Conservation (phyloP, 2,329 filamentous ascomycete genomes). For the Phialocephala subalpina region DNA sequence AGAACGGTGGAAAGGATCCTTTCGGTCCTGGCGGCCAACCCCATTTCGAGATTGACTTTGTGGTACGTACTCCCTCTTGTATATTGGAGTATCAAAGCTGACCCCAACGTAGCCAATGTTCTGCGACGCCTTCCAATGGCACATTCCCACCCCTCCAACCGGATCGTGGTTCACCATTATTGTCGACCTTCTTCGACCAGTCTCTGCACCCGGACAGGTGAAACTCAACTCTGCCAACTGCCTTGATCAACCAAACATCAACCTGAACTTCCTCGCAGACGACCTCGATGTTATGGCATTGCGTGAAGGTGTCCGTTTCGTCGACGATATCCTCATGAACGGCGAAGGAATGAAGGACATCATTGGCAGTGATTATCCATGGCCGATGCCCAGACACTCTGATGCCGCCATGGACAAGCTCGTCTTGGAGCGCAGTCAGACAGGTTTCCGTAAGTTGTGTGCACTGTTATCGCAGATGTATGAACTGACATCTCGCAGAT, state of each 20-base stretch:
- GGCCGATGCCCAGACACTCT: slow-evolving; percentile 63
- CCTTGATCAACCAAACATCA: slow-evolving; percentile 63
- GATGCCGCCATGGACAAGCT: slow-evolving; percentile 64
- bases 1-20: slow-evolving; percentile 55
- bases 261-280: slow-evolving; percentile 46
- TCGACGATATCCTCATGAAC: slow-evolving; percentile 60
- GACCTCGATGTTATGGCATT: slow-evolving; percentile 62
- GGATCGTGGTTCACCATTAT: slow-evolving; percentile 66
- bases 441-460: slow-evolving; percentile 52
- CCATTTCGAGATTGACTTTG: slow-evolving; percentile 69
- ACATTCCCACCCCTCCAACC: slow-evolving; percentile 50
- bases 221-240: slow-evolving; percentile 52
- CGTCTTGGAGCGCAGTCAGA: slow-evolving; percentile 66
- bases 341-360: slow-evolving; percentile 65
- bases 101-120: slow-evolving; percentile 54
- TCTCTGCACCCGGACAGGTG: slow-evolving; percentile 52
- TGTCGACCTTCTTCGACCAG: slow-evolving; percentile 56
- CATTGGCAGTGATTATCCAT: slow-evolving; percentile 62
- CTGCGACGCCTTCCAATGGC: slow-evolving; percentile 56
- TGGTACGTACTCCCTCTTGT: slow-evolving; percentile 39
- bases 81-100: background rate
- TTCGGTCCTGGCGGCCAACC: slow-evolving; percentile 65
- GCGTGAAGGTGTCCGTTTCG: slow-evolving; percentile 43
- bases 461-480: background rate
- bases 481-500: slow-evolving; percentile 41